A percentile compares a stretch with the other conserved stretches of the same genome.
Conservation (phyloP, 495 filamentous ascomycete genomes). For the Patellaria atrata region DNA sequence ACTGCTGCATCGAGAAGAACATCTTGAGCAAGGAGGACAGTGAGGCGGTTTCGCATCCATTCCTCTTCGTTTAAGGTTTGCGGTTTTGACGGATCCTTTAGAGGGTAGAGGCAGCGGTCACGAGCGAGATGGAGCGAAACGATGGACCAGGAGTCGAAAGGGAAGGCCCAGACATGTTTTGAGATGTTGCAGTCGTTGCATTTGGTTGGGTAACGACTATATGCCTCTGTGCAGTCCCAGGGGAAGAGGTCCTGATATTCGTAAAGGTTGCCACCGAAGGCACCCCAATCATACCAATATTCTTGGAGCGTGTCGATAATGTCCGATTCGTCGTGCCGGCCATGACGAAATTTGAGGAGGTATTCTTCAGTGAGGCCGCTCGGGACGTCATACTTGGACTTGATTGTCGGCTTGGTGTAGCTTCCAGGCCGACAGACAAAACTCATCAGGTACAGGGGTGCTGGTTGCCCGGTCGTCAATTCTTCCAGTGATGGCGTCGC, state of each 20-base stretch:
- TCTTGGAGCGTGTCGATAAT: conserved; percentile 29
- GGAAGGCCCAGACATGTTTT: conserved; percentile 33
- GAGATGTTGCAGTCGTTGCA: conserved; percentile 30
- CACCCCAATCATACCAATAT: conserved; percentile 34
- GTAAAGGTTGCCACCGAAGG: conserved; percentile 27
- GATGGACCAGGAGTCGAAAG: conserved; percentile 33
- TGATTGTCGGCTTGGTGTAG: conserved; percentile 7
- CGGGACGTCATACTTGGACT: conserved; percentile 29
- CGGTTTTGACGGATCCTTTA: not conserved
- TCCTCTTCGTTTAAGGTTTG: conserved; percentile 2
- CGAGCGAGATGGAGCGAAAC: conserved; percentile 25
- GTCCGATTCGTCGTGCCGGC: conserved; percentile 28
- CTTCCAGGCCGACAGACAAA: conserved; percentile 23
- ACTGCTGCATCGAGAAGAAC: conserved; percentile 22
- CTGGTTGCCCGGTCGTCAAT: no score
- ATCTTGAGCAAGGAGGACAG: conserved; percentile 22
- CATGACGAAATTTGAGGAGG: conserved; percentile 25
- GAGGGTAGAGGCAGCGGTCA: conserved; percentile 22
- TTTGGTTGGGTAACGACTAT: conserved; percentile 20
- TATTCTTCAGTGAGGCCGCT: conserved; percentile 31
- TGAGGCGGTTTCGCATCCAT: conserved; percentile 27
- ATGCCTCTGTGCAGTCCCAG: conserved; percentile 36
- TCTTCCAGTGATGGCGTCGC: conserved; percentile 1
- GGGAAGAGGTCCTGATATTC: conserved; percentile 28
- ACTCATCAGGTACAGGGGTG: conserved; percentile 27